Conservation (phyloP, 768 basidiomycete species). For the Amanita subjunquillea region DNA sequence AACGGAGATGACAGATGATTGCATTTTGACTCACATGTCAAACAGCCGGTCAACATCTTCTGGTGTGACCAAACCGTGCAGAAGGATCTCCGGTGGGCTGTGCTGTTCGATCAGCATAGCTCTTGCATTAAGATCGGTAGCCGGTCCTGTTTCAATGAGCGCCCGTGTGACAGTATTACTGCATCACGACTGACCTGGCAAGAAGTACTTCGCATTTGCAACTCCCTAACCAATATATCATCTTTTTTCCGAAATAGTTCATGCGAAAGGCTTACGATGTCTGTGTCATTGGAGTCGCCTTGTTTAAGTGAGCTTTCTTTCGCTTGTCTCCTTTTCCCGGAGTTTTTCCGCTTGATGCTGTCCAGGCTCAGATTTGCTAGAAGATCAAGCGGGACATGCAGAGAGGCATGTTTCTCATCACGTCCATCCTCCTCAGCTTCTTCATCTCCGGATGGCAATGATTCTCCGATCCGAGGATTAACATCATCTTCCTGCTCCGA, state of each 20-base stretch:
- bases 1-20: neutral
- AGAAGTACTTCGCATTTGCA: constrained; percentile 72
- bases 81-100: constrained; percentile 71
- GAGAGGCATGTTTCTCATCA: constrained; percentile 34
- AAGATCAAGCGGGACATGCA: constrained; percentile 67
- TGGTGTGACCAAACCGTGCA: constrained; percentile 69
- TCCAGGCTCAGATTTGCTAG: constrained; percentile 64
- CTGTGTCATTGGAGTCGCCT: constrained; percentile 49
- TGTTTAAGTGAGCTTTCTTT: constrained; percentile 25
- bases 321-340: constrained; percentile 23
- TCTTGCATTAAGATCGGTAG: constrained; percentile 59
- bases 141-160: constrained; percentile 39
- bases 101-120: constrained; percentile 68
- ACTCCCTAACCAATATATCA: constrained; percentile 43
- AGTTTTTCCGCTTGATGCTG: constrained; percentile 31
- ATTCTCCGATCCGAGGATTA: constrained; percentile 14
- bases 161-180: neutral
- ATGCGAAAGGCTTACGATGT: constrained; percentile 39
- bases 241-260: neutral
- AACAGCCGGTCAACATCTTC: constrained; percentile 80
- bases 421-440: constrained; percentile 25
- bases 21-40: constrained; percentile 48
- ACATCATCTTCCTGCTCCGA: constrained; percentile 12
- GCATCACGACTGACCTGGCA: constrained; percentile 44
- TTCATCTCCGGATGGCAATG: constrained; percentile 5